Base-by-base conservation (phyloP, 345 rosid species). In the Melastoma malabathricum region DNA sequence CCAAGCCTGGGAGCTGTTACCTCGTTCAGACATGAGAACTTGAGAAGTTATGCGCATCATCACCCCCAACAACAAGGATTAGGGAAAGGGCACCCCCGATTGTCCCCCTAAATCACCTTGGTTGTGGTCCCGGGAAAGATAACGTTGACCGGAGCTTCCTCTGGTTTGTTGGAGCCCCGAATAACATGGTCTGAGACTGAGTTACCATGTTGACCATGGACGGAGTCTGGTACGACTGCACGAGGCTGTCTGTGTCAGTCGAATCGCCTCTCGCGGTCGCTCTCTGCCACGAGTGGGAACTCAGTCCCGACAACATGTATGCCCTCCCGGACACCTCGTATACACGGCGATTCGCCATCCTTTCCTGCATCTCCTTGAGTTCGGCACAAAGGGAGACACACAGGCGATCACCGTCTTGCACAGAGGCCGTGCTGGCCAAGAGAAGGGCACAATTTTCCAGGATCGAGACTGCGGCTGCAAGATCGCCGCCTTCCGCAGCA, bases 201-300 rank as follows among this genome's bases (percentile, higher is more conserved):
- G 70, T 79, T 60, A 93, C 90, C 99, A 93, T 88, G 78, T 88
- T 83, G 13, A 75, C 67, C 99, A 93, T 93, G 0, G 90, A 66
- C 18, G 82, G 99, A n/a, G 99, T 93, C 63, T 81, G 99, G 69
- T 93, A 93, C 10, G 88, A 73, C 50, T 77, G 86, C 59, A 79
- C 68, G 38, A 75, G 75, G 20, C 90, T 92, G 4, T 94, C 72
- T 16, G 79, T 68, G 43, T 73, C 76, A 0, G 77, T 84, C 56
- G 94, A 80, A 62, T 87, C 95, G 5, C 98, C 98, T 57, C 98
- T 73, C 0, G 94, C 80, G 0, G 97, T 92, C n/a, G 98, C 97
- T 62, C 97, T 79, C 77, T 92, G 98, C 97, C 98, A 87, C 13
- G 94, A 84, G 45, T 92, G 98, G 13, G 98, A 92, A 74, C 98